Base-by-base conservation (phyloP, 192 early-diverging fungal species). In the Coemansia sp. region DNA sequence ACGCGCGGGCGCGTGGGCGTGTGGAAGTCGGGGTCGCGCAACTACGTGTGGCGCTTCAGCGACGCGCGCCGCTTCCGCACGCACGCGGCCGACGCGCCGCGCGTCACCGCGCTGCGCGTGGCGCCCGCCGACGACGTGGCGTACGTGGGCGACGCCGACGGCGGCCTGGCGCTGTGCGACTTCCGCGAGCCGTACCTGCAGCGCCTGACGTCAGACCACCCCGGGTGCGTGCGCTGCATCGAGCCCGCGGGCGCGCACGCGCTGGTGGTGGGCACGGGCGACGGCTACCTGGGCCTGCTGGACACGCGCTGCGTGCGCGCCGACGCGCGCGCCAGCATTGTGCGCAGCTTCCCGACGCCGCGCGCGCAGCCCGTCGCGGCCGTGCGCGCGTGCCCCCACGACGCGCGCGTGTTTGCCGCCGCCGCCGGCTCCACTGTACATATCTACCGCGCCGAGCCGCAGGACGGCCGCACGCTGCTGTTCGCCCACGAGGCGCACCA, bases 1-100 rank as follows among this genome's bases (percentile, higher is more conserved):
- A 17, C 11, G 12, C 29, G 32, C 10, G 66, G 72, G 15, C 54
- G 61, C 5, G 46, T 75, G 41, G 64, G 72, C 8, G 72, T 75
- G 48, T 75, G 72, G 72, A 68, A 61, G 50, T 40, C 61, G 0
- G 65, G 57, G 6, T 64, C 64, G 38, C 38, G 49, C 22, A 75
- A 64, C 50, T 58, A 68, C 30, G 50, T 68, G 29, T 75, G 72
- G 72, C 61, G 72, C 25, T 75, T 59, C 50, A 68, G 64, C 52
- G 72, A 68, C 32, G 50, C 66, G 30, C 72, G 72, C n/a, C 53
- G 30, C 40, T 68, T 64, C 38, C 29, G 45, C 10, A 1, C 17
- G 17, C 20, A 9, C n/a, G 7, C 22, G 5, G 6, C 19, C 9
- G 45, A 31, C 4, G 14, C 8, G 3, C 29, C 53, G 25, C 19